Evolutionary conservation across 805 yeast species (phyloP).

Genomic region (Yarrowia yakushimensis): DNA sequence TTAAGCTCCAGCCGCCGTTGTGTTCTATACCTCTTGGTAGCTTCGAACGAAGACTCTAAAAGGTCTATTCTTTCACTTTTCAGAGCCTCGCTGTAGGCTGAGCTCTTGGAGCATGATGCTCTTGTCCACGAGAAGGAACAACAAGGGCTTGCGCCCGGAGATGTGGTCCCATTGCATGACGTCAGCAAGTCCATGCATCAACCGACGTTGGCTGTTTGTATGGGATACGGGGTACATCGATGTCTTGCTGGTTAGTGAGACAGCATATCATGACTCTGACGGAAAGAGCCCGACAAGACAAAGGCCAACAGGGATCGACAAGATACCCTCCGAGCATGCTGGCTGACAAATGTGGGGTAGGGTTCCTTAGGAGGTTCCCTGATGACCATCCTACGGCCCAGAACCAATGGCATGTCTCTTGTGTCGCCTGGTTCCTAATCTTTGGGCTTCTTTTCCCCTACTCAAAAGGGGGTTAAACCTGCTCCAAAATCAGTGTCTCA

Average conservation of each 20-base stretch:
- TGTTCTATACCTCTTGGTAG: conserved; percentile 14
- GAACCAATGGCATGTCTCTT: background rate
- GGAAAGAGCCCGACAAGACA: no score
- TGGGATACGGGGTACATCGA: background rate
- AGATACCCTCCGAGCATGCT: background rate
- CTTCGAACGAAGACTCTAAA: background rate
- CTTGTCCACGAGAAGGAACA: background rate
- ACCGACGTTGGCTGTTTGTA: background rate
- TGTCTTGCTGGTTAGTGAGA: conserved; percentile 11
- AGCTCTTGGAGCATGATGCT: background rate
- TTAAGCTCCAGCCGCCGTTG: conserved; percentile 11
- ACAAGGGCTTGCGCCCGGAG: background rate
- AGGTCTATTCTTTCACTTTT: background rate
- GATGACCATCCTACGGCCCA: background rate
- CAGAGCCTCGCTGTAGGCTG: background rate
- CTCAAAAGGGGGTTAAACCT: background rate
- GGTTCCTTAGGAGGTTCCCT: background rate
- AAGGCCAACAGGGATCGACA: no score
- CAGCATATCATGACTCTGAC: background rate
- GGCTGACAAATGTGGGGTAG: background rate
- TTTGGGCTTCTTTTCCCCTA: background rate
- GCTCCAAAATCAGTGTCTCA: background rate
- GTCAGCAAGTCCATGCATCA: conserved; percentile 1
- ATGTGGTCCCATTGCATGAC: background rate
- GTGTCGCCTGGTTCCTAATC: background rate